phyloP scores from a whole-genome alignment of 768 basidiomycete species.

The Psilocybe cubensis region DNA sequence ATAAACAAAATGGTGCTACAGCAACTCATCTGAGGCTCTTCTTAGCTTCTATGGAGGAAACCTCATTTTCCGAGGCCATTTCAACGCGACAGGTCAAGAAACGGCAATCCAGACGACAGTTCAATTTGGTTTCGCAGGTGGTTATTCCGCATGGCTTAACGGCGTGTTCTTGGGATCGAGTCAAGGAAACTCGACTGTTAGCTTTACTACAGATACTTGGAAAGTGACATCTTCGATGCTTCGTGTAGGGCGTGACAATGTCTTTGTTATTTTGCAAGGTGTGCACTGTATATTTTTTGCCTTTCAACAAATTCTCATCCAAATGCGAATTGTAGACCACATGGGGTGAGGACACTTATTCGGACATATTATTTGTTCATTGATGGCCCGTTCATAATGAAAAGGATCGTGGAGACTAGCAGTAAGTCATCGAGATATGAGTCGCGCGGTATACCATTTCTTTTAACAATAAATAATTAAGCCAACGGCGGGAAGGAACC shows the following conservation, averaged over 20 bases:
- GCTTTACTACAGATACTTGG: constrained; percentile 47
- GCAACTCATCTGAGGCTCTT: neutral
- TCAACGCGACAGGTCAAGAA: constrained; percentile 51
- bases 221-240: constrained; percentile 37
- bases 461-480: constrained; percentile 16
- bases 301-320: neutral
- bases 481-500: constrained; percentile 55
- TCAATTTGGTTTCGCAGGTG: constrained; percentile 54
- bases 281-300: neutral
- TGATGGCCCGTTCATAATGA: neutral
- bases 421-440: constrained; percentile 31
- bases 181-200: constrained; percentile 45
- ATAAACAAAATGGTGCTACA: neutral
- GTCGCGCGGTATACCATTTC: neutral
- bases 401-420: constrained; percentile 50
- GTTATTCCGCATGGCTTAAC: constrained; percentile 55
- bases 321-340: constrained; percentile 41
- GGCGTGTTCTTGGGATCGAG: constrained; percentile 52
- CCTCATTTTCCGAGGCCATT: constrained; percentile 56
- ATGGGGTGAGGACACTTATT: constrained; percentile 41
- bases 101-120: constrained; percentile 48
- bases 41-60: constrained; percentile 55
- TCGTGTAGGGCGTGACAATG: constrained; percentile 41
- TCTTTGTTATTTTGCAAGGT: constrained; percentile 43
- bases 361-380: neutral